These are phyloP conservation scores for Pseudocercospora macadamiae DNA, from an alignment of 2,329 filamentous ascomycete genomes.

Conservation along the genomic window DNA sequence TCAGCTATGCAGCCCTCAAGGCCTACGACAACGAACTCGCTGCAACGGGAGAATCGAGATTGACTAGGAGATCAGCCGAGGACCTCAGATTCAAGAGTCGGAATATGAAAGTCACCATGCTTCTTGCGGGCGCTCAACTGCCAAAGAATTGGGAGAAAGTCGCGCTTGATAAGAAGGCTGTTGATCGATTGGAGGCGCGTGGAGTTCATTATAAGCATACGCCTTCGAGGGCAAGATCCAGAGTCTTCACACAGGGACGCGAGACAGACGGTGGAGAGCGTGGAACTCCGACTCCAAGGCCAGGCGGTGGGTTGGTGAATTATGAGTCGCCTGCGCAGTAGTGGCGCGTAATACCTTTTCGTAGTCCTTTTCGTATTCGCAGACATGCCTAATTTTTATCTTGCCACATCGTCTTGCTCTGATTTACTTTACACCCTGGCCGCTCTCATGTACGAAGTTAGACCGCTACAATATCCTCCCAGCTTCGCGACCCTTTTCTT, in stretches of 20 bases:
- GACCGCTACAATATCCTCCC: too few species aligned
- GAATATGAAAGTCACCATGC: conserved; percentile 53
- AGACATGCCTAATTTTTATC: not conserved
- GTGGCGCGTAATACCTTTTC: too few species aligned
- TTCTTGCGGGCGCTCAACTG: conserved; percentile 43
- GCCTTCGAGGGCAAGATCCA: conserved; percentile 1
- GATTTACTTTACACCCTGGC: conserved; percentile 27
- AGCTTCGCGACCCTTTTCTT: conserved; percentile 75
- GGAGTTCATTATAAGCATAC: conserved; percentile 35
- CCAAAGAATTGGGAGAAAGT: conserved; percentile 51
- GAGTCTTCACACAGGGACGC: too few species aligned
- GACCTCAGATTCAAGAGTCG: conserved; percentile 52
- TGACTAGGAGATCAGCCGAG: conserved; percentile 52
- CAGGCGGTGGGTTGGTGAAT: not conserved
- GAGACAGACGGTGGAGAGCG: too few species aligned
- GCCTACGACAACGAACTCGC: conserved; percentile 30
- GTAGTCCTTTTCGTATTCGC: not conserved
- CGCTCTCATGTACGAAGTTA: too few species aligned
- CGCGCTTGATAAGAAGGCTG: conserved; percentile 46
- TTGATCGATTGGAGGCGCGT: conserved; percentile 35
- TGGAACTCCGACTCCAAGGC: not conserved
- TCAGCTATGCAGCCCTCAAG: conserved; percentile 53
- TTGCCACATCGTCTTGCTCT: not conserved
- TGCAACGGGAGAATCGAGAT: conserved; percentile 28
- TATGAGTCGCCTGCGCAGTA: not conserved